A percentile compares a stretch with the other conserved stretches of the same genome.
Conservation (phyloP, 495 filamentous ascomycete genomes). For the Penicillium canariense region DNA sequence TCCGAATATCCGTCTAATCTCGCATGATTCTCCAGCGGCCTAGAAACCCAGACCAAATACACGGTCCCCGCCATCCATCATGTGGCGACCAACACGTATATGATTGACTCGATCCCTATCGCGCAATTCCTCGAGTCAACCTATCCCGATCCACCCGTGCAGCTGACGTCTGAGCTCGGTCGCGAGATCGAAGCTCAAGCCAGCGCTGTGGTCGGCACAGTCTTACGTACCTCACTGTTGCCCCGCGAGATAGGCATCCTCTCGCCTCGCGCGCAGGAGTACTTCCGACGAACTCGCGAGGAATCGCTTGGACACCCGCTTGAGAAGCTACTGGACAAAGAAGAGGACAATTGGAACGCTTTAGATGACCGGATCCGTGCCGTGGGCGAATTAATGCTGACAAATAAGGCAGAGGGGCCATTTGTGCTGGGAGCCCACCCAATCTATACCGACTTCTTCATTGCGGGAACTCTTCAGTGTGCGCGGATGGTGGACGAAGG, state of each 20-base stretch:
- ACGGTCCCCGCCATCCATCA: constrained; percentile 44
- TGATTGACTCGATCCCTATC: constrained; percentile 41
- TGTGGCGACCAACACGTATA: constrained; percentile 36
- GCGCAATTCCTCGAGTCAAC: constrained; percentile 40
- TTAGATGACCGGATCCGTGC: constrained; percentile 20
- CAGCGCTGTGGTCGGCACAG: constrained; percentile 24
- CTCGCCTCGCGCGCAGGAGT: constrained; percentile 37
- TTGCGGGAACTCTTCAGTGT: constrained; percentile 35
- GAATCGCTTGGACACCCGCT: constrained; percentile 30
- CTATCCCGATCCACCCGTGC: constrained; percentile 34
- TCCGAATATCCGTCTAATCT: too few species aligned
- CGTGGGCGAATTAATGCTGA: constrained; percentile 32
- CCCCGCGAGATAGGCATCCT: constrained; percentile 40
- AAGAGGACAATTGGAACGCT: constrained; percentile 27
- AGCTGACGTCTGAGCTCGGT: constrained; percentile 34
- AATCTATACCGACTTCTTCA: constrained; percentile 39
- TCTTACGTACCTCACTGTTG: constrained; percentile 26
- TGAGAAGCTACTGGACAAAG: constrained; percentile 34
- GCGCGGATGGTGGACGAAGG: constrained; percentile 36
- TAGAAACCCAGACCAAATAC: constrained; percentile 30
- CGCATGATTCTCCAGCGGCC: constrained; percentile 9
- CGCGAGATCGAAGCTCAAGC: constrained; percentile 32
- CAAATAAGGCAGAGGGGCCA: constrained; percentile 33
- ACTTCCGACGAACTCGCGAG: constrained; percentile 41
- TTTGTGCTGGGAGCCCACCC: constrained; percentile 36